phyloP scores from a whole-genome alignment of 768 basidiomycete genomes.

The Asterophora lycoperdoides region DNA sequence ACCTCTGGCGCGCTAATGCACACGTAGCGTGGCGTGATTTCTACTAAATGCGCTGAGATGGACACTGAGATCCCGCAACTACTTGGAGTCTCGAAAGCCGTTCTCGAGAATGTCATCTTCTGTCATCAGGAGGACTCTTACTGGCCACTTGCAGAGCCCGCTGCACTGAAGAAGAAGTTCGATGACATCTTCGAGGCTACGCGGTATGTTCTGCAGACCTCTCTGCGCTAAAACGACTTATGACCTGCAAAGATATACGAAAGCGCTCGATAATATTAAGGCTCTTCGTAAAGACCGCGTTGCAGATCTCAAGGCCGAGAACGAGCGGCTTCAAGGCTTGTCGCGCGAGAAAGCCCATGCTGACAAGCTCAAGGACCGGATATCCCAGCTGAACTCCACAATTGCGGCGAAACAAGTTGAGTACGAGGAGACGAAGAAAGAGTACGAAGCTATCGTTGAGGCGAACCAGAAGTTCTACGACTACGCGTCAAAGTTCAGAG shows the following conservation, averaged over 20 bases:
- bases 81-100: conserved; percentile 95
- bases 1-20: not conserved
- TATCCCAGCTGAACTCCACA: conserved; percentile 52
- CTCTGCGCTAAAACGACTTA: not conserved
- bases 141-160: conserved; percentile 93
- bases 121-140: conserved; percentile 99
- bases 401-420: conserved; percentile 72
- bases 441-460: conserved; percentile 60
- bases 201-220: conserved; percentile 43
- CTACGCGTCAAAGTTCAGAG: conserved; percentile 78
- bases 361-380: conserved; percentile 71
- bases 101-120: conserved; percentile 98
- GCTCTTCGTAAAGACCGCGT: conserved; percentile 83
- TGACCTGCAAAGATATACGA: conserved; percentile 71
- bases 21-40: conserved; percentile 77
- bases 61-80: conserved; percentile 90
- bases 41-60: conserved; percentile 97
- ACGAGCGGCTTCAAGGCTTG: conserved; percentile 76
- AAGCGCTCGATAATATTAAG: conserved; percentile 93
- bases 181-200: conserved; percentile 99
- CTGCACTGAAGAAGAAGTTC: conserved; percentile 95
- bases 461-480: conserved; percentile 82
- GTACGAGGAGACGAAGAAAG: conserved; percentile 63
- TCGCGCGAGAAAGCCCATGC: conserved; percentile 80
- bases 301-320: conserved; percentile 89